Percentiles rank a stretch among this genome's conserved stretches.
Conservation (phyloP, 768 basidiomycete genomes). For the Mycena pura region DNA sequence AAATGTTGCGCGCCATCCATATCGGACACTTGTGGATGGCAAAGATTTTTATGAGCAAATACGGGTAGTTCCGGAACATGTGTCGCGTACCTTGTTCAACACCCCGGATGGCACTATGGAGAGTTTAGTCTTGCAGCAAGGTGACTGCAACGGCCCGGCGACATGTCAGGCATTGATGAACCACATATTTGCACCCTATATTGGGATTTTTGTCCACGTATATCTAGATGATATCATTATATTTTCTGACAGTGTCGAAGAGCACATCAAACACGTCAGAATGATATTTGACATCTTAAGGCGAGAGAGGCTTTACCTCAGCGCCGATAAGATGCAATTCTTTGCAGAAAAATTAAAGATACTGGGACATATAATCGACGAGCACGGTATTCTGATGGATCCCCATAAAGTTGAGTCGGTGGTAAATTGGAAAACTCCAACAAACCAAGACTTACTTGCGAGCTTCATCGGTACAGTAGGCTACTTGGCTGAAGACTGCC, state of each 20-base stretch:
- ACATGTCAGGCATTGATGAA: conserved; percentile 52
- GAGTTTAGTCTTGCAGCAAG: too few species aligned
- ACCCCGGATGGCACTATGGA: too few species aligned
- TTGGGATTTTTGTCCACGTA: conserved; percentile 42
- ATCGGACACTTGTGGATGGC: too few species aligned
- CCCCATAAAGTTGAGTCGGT: conserved; percentile 49
- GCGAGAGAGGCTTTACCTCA: conserved; percentile 42
- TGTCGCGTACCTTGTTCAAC: too few species aligned
- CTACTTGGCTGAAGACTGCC: conserved; percentile 43
- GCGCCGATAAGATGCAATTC: conserved; percentile 17
- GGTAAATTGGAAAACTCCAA: conserved; percentile 42
- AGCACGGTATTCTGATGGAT: conserved; percentile 52
- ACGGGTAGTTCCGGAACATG: too few species aligned
- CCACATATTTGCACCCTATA: conserved; percentile 37
- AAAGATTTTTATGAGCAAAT: too few species aligned
- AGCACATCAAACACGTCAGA: conserved; percentile 40
- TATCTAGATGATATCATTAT: conserved; percentile 44
- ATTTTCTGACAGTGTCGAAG: conserved; percentile 43
- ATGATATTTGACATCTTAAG: conserved; percentile 39
- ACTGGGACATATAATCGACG: conserved; percentile 41
- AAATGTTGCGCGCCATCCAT: too few species aligned
- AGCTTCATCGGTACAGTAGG: conserved; percentile 41
- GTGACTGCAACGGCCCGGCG: conserved; percentile 28
- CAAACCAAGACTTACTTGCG: conserved; percentile 40
- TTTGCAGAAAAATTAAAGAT: conserved; percentile 35